These are phyloP conservation scores for Musa troglodytarum DNA, from an alignment of 176 grass and related monocot genomes.

Conservation along the genomic window DNA sequence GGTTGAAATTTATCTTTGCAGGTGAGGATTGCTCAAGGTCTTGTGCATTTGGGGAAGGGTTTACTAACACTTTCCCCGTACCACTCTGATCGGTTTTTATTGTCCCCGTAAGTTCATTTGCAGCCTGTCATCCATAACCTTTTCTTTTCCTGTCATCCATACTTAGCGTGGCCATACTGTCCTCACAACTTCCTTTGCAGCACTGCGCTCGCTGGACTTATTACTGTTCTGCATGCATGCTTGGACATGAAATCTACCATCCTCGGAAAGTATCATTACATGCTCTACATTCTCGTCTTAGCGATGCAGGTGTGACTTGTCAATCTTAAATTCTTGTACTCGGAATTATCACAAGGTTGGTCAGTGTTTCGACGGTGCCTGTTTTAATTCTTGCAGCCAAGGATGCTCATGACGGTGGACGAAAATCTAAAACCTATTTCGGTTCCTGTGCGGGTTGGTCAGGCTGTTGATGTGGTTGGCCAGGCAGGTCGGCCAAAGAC, in stretches of 20 bases:
- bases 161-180: neutral
- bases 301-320: slow-evolving; percentile 75
- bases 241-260: slow-evolving; percentile 93
- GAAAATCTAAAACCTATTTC: slow-evolving; percentile 86
- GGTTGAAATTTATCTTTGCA: slow-evolving; percentile 26
- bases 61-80: slow-evolving; percentile 92
- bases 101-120: slow-evolving; percentile 66
- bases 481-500: slow-evolving; percentile 97
- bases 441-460: slow-evolving; percentile 87
- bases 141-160: neutral
- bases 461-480: slow-evolving; percentile 95
- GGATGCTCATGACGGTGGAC: slow-evolving; percentile 93
- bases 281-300: slow-evolving; percentile 78
- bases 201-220: slow-evolving; percentile 85
- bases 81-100: slow-evolving; percentile 91
- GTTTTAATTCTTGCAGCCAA: slow-evolving; percentile 46
- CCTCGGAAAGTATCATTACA: slow-evolving; percentile 90
- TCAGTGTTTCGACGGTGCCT: neutral
- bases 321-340: neutral
- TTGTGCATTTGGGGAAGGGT: slow-evolving; percentile 96
- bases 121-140: neutral
- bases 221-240: slow-evolving; percentile 79
- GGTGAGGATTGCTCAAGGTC: slow-evolving; percentile 97
- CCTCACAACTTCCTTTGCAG: slow-evolving; percentile 23
- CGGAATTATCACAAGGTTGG: neutral